Evolutionary conservation across 495 filamentous ascomycete genomes (phyloP).

Genomic region (Hypoxylon subgilvum): DNA sequence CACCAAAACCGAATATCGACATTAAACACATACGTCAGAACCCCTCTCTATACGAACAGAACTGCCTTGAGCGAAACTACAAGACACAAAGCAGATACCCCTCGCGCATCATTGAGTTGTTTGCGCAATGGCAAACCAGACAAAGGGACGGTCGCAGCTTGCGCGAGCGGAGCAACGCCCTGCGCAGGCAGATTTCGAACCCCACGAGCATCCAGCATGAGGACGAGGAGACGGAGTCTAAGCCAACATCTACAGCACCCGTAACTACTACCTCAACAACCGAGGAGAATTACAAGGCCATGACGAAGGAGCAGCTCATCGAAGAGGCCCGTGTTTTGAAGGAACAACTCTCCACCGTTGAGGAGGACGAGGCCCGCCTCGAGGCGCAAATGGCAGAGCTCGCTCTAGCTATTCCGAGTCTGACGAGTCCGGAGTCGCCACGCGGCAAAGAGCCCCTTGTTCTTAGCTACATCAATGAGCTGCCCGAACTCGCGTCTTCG

Average conservation of each 20-base stretch:
- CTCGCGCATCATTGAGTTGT: constrained; percentile 69
- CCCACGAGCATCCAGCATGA: constrained; percentile 48
- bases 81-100: constrained; percentile 68
- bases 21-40: constrained; percentile 89
- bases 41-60: constrained; percentile 75
- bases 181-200: constrained; percentile 57
- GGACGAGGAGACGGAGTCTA: constrained; percentile 38
- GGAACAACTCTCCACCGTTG: constrained; percentile 63
- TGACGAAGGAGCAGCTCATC: constrained; percentile 57
- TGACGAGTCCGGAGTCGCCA: constrained; percentile 78
- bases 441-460: constrained; percentile 63
- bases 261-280: neutral
- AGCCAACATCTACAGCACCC: neutral
- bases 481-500: constrained; percentile 60
- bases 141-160: constrained; percentile 61
- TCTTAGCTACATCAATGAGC: constrained; percentile 75
- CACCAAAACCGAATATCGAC: constrained; percentile 79
- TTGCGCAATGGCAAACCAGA: constrained; percentile 66
- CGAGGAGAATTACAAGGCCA: constrained; percentile 20
- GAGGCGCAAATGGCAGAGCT: constrained; percentile 72
- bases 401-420: constrained; percentile 83
- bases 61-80: constrained; percentile 87
- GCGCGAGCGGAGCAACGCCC: constrained; percentile 63
- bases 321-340: constrained; percentile 75
- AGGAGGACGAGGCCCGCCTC: constrained; percentile 63